Percentiles rank a stretch among this genome's conserved stretches.
Conservation (phyloP, 1,284 basidiomycete genomes). For the Neonothopanus nambi region DNA sequence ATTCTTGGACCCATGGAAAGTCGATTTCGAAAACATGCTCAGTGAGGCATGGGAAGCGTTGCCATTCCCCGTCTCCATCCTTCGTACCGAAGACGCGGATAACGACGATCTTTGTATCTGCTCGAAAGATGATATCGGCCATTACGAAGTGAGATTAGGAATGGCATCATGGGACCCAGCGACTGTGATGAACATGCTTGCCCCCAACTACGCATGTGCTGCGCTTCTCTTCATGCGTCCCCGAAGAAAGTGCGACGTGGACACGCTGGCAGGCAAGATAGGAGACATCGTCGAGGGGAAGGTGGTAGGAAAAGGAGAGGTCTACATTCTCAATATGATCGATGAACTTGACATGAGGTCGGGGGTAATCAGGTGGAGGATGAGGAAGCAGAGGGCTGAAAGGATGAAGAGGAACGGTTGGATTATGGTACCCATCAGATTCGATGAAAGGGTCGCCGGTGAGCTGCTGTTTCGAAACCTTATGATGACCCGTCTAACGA, state of each 20-base stretch:
- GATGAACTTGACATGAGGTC: constrained; percentile 1
- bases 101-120: too few species aligned
- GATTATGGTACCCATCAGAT: too few species aligned
- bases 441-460: too few species aligned
- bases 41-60: constrained; percentile 27
- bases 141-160: background rate
- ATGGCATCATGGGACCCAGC: background rate
- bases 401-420: too few species aligned
- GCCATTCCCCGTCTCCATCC: constrained; percentile 31
- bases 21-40: constrained; percentile 34
- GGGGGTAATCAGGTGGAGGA: constrained; percentile 5
- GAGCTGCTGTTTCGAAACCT: too few species aligned
- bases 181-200: background rate
- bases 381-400: constrained; percentile 3
- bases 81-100: constrained; percentile 26
- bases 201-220: background rate
- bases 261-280: background rate
- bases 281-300: constrained; percentile 6
- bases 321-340: constrained; percentile 5
- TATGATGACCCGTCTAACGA: too few species aligned
- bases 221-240: background rate
- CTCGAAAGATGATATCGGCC: too few species aligned
- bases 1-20: constrained; percentile 34
- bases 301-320: background rate
- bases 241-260: background rate